Base-by-base conservation (phyloP, 345 rosid genomes). In the Euclidium syriacum region DNA sequence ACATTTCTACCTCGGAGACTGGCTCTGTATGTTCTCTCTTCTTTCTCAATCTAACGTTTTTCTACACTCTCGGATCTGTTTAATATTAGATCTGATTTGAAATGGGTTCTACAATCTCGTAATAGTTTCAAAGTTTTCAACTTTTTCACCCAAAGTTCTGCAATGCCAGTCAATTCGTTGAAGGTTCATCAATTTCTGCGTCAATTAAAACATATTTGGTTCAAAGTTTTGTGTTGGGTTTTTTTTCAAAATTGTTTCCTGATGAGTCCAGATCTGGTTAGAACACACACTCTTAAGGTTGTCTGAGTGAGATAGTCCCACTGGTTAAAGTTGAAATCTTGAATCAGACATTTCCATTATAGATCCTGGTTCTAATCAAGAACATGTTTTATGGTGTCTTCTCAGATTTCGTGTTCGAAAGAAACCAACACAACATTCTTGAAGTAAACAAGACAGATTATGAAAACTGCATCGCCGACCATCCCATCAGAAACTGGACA, bases 401-500 rank as follows among this genome's bases (percentile, higher is more conserved):
- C 27, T 36, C 75, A 94, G 99, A 69, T 78, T 94, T 94, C 26
- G 96, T 87, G 62, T 90, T 87, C 26, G 96, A 94, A 64, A 83
- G 97, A 77, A 81, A 90, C 82, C 96, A 94, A 61, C 74, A 73
- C 85, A 78, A 83, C 41, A 80, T 94, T 46, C 81, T 94, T 5
- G 97, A 94, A 75, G 99, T 94, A 57, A 94, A 88, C 89, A 72
- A 86, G 73, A 87, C 96, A 0, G 81, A 82, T 41, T 94, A 90
- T 14, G 84, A 79, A 76, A 38, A 32, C 1, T 94, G 99, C 79
- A 90, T 74, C 53, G 36, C 90, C 3, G 95, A 87, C 53, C 85
- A 87, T 50, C 85, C 87, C 9, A 78, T 86, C 27, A 70, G 72
- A 22, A 94, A 90, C 69, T 94, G 89, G 90, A 90, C 97, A 16